Evolutionary conservation across 495 filamentous ascomycete species (phyloP), one percentile per base, ranked within the genome.

Genomic region (Aspergillus indologenus): DNA sequence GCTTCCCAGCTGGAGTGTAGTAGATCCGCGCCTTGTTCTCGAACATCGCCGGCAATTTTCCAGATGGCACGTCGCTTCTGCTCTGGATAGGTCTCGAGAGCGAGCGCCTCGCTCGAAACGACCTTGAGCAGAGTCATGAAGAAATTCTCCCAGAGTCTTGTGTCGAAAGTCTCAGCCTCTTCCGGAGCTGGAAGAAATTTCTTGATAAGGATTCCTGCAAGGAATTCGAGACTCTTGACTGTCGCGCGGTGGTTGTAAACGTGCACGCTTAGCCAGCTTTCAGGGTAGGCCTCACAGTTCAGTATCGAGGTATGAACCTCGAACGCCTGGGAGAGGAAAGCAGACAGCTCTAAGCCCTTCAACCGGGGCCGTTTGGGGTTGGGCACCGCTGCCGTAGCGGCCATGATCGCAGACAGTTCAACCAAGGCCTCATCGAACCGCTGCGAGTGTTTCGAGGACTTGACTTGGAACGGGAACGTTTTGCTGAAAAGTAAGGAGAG

Each of bases 31-130:
- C 94, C 95, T 63, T 91, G 82, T 69, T 98, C 91, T 54, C 94
- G 81, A 52, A 99, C 91, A 79, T 99, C 94, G 20, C 94, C 95
- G 24, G 92, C 95, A 66, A 99, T 96, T 77, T 98, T 98, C 94
- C 95, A 98, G 15, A 98, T 92, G 3, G 93, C 92, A 23, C 94
- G 78, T 43, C 95, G 79, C 71, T 97, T 98, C 73, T 99, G 94
- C 72, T 98, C 95, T 0, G 95, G 91, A 69, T 97, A 98, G 0
- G 92, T 97, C 68, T 99, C 94, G 22, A 99, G 82, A 15, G 94
- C 92, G 12, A 99, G 79, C 7, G 88, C 89, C 45, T 92, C 84
- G 62, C 90, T 96, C 0, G 90, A 89, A 8, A 98, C 91, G 4
- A 98, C 87, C 66, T 88, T 90, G 34, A 99, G 80, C 47, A 99